Base-by-base conservation (phyloP, 495 filamentous ascomycete genomes). In the Lichina pygmaea region DNA sequence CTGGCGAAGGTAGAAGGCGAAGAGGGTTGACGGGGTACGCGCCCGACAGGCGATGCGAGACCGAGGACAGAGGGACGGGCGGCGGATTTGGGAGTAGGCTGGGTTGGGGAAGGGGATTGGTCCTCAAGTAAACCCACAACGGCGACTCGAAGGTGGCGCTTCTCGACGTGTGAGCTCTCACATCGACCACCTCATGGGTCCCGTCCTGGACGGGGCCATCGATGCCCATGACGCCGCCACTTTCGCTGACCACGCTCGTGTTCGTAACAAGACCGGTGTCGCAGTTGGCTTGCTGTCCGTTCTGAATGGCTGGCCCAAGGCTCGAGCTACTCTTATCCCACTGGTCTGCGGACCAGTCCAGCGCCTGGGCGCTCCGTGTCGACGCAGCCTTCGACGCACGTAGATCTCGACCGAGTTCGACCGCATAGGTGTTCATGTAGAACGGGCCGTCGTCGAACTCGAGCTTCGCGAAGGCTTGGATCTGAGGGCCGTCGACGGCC, bases 361-460 rank as follows among this genome's bases (percentile, higher is more conserved):
- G 16, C 15, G 41, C 48, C 44, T 41, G 15, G n/a, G 32, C 30
- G 46, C 46, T 43, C 46, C 62, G 62, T 41, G 67, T 62, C 45
- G 62, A 57, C 24, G 69, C 70, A 31, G 64, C 62, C 40, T 66
- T 61, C 6, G 66, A 62, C 12, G 71, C 70, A 43, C 62, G 61
- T 39, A 73, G 59, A 59, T 81, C 73, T 50, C 77, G 72, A 42
- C 77, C 77, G 17, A 82, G 60, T 15, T 71, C 67, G 30, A 81
- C 66, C 1, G 65, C 66, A 51, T 73, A 72, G 8, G 75, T 78
- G 44, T 70, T 78, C 63, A 78, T 72, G 54, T 78, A 80, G 54
- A 77, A 82, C 53, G 74, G 66, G 11, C 75, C 75, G 58, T 82
- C 77, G 34, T 68, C 63, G 55, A 82, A 80, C 50, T 72, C 67